Percentiles rank a stretch among this genome's conserved stretches.
Evolutionary conservation across 2,329 filamentous ascomycete species (phyloP).

Genomic region (Trichoderma asperellum): DNA sequence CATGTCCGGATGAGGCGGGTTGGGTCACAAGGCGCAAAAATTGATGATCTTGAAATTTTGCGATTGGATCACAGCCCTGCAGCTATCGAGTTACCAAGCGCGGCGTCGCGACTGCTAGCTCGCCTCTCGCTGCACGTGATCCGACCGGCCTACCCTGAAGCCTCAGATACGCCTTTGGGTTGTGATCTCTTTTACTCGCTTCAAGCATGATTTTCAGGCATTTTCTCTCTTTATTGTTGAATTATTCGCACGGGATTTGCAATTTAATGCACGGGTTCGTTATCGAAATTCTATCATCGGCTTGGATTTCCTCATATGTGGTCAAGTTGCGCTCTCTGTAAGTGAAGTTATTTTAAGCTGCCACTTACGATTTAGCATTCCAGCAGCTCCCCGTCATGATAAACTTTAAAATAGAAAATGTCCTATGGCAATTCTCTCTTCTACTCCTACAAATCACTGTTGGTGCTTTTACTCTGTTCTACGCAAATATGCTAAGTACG

Average conservation of each 20-base stretch:
- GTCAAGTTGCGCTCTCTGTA: neutral
- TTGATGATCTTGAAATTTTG: slow-evolving; percentile 41
- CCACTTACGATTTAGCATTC: neutral
- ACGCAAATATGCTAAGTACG: neutral
- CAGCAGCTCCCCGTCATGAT: neutral
- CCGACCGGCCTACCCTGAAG: slow-evolving; percentile 30
- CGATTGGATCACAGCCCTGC: slow-evolving; percentile 39
- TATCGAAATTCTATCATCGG: neutral
- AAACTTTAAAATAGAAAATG: neutral
- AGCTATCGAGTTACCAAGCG: slow-evolving; percentile 34
- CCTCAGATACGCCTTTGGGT: neutral
- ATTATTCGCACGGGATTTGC: neutral
- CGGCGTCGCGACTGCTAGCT: slow-evolving; percentile 37
- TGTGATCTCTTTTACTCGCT: neutral
- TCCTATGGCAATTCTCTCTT: neutral
- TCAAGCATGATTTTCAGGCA: neutral
- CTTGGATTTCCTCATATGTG: neutral
- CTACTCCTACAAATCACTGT: neutral
- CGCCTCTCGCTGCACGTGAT: slow-evolving; percentile 39
- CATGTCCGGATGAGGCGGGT: slow-evolving; percentile 1
- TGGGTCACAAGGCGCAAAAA: slow-evolving; percentile 9
- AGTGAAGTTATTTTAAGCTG: neutral
- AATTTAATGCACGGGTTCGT: neutral
- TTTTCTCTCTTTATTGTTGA: neutral
- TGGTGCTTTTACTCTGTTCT: neutral